Evolutionary conservation across 2,329 filamentous ascomycete species (phyloP), one percentile per base, ranked within the genome.

Genomic region (Cadophora malorum): DNA sequence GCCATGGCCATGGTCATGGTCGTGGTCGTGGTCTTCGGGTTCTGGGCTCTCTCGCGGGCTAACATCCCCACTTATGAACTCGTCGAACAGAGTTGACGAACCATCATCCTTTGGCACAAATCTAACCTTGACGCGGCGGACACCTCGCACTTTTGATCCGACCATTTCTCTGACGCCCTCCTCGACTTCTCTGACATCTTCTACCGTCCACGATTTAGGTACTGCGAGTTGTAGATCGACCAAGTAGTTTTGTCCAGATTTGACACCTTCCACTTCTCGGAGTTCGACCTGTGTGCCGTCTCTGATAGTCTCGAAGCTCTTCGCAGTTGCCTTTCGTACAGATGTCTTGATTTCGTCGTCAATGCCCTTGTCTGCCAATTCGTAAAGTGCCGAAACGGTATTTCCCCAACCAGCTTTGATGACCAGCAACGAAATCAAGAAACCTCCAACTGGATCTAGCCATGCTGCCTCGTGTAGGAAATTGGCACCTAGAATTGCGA

Each of bases 171-270:
- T 88, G 45, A 98, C 85, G 2, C 84, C 81, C 45, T 91, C 87
- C 79, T 99, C 96, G 16, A 97, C 83, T 19, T 85, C 81, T 47
- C 88, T 84, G 8, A 90, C 87, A 65, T 91, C 86, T 64, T 89
- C 87, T 6, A 99, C 83, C 0, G 91, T 91, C 91, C 92, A 97
- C 41, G 83, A 82, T 25, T 85, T 86, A 0, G 95, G 93, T 19
- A 96, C 92, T 1, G 88, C 91, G 69, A 98, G 81, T 79, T 97
- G 94, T 8, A 99, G 79, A 74, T 98, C 96, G 74, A 98, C 90
- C 35, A 98, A 84, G 78, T 96, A 97, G 81, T 97, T 99, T 79
- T 97, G 96, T 35, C 96, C 96, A 3, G 93, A 96, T 81, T 99
- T 99, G 80, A 97, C 86, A 65, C 96, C 96, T 72, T 93, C 91